phyloP scores from a whole-genome alignment of 345 rosid species.

The Rhodamnia argentea region DNA sequence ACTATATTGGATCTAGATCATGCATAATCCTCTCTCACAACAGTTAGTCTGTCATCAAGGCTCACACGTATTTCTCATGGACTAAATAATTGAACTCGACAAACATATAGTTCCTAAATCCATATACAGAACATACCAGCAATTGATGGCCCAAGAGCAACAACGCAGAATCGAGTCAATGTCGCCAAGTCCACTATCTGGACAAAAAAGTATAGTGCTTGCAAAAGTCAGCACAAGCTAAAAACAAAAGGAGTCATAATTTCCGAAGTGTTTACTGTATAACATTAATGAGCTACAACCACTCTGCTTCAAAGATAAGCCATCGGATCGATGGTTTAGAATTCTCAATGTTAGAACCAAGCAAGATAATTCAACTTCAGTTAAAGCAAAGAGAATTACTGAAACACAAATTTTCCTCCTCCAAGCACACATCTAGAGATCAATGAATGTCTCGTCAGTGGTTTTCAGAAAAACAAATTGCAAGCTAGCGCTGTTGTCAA shows the following conservation, averaged over 20 bases:
- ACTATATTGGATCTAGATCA: not conserved
- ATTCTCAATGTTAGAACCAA: not conserved
- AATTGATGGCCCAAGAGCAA: conserved; percentile 91
- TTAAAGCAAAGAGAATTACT: not conserved
- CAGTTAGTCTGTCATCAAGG: not conserved
- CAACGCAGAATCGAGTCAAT: conserved; percentile 72
- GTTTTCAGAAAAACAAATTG: not conserved
- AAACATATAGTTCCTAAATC: not conserved
- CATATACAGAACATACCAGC: conserved; percentile 43
- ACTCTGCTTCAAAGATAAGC: not conserved
- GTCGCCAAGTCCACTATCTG: conserved; percentile 92
- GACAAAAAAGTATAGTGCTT: not conserved
- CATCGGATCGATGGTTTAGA: not conserved
- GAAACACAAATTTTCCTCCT: not conserved
- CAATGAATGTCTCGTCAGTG: not conserved
- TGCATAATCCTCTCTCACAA: not conserved
- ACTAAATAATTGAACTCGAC: not conserved
- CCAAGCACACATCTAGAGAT: not conserved
- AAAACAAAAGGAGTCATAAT: not conserved
- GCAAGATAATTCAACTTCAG: not conserved
- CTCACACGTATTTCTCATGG: not conserved
- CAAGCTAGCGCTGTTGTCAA: not conserved
- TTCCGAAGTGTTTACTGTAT: not conserved
- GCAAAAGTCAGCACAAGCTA: not conserved
- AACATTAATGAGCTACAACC: not conserved